A percentile compares a stretch with the other conserved stretches of the same genome.
Conservation (phyloP, 78 protist species). For the Dictyostelium citrinum region DNA sequence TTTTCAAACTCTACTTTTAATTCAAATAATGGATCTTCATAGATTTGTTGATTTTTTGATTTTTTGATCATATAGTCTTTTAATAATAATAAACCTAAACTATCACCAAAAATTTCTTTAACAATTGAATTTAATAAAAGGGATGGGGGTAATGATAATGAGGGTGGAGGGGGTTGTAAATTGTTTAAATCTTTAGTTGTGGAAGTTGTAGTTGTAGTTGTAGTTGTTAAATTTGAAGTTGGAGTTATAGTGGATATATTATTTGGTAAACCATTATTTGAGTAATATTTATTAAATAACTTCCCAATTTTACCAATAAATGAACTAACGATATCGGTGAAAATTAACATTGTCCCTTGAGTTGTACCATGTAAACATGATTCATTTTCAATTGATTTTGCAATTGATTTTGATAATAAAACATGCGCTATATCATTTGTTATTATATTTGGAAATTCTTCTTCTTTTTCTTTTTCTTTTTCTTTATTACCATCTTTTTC, state of each 20-base stretch:
- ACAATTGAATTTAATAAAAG: background rate
- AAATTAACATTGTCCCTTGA: slow-evolving; percentile 26
- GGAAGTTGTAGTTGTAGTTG: background rate
- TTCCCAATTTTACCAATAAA: slow-evolving; percentile 33
- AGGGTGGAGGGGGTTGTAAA: background rate
- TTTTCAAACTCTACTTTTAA: background rate
- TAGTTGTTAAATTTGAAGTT: background rate
- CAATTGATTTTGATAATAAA: slow-evolving; percentile 26
- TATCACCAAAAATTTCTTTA: background rate
- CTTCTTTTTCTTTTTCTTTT: background rate
- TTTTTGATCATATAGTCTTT: background rate
- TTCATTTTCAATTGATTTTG: background rate
- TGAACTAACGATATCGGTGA: slow-evolving; percentile 20
- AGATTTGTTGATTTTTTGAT: background rate
- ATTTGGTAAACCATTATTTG: slow-evolving; percentile 12
- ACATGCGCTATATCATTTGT: slow-evolving; percentile 6
- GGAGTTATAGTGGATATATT: background rate
- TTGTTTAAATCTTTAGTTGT: no score
- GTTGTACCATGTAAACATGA: slow-evolving; percentile 12
- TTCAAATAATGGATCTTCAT: background rate
- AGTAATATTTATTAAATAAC: background rate
- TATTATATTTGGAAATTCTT: background rate
- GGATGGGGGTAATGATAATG: background rate
- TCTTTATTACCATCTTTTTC: background rate
- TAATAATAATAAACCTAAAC: slow-evolving; percentile 1